Conservation (phyloP, 2,329 filamentous ascomycete species). For the Trichoderma koningiopsis region DNA sequence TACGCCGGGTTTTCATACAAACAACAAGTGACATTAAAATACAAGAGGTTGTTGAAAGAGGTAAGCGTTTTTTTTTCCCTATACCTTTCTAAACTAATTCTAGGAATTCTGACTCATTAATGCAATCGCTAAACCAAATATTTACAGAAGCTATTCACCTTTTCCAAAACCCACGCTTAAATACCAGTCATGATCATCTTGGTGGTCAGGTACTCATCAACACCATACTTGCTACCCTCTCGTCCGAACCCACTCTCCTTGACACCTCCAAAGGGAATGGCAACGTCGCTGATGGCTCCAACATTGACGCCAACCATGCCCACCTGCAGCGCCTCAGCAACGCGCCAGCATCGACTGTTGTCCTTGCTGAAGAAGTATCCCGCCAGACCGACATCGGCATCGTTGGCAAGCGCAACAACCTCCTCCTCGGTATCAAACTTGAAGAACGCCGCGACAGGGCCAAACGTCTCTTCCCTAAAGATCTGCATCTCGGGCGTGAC, state of each 20-base stretch:
- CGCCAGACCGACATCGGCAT: constrained; percentile 69
- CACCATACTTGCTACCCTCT: not conserved
- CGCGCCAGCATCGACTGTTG: constrained; percentile 46
- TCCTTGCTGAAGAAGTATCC: constrained; percentile 69
- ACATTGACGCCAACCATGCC: constrained; percentile 60
- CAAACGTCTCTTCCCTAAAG: constrained; percentile 72
- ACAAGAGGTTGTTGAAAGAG: not conserved
- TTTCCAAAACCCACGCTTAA: not conserved
- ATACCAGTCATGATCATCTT: not conserved
- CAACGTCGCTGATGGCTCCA: not conserved
- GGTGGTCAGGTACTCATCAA: not conserved
- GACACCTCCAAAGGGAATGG: not conserved
- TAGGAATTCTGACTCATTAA: not conserved
- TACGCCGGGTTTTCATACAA: not conserved
- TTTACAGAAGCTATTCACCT: not conserved
- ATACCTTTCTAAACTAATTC: not conserved
- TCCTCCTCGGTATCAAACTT: constrained; percentile 73
- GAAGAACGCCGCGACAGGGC: constrained; percentile 72
- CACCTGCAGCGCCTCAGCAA: constrained; percentile 58
- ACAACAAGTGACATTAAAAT: not conserved
- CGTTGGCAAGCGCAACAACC: constrained; percentile 68
- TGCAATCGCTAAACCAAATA: not conserved
- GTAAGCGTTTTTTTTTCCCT: not conserved
- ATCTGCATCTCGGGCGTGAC: constrained; percentile 70
- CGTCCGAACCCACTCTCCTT: not conserved